Base-by-base conservation (phyloP, 371 early-diverging fungal species). In the Rhizopus delemar region DNA sequence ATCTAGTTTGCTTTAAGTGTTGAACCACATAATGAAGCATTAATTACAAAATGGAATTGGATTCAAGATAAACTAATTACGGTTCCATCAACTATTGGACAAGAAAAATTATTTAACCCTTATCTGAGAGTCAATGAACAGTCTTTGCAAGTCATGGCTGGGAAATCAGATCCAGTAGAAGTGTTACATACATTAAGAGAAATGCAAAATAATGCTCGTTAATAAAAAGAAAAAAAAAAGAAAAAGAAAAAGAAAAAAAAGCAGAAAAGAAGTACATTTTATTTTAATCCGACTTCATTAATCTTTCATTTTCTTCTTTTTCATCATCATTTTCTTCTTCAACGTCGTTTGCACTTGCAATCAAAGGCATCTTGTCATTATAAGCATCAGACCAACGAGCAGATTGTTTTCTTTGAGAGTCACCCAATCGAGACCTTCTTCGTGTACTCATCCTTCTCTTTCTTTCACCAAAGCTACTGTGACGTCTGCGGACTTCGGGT, bases 61-160 rank as follows among this genome's bases (percentile, higher is more conserved):
- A 75, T 80, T 56, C 80, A 84, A 49, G 57, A 65, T 15, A 72
- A 69, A 43, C 22, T 62, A 3, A 70, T 74, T 45, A 92, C 95
- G 2, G 87, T 96, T 11, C 95, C 97, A 7, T 88, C 90, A 34
- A 92, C 93, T 0, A 91, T 96, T 66, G 93, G 82, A 11, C 90
- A 92, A 53, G 96, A 97, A 63, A 76, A 86, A 52, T 66, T 81
- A 50, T 88, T 85, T 68, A 97, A 97, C 58, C 95, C 95, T 3
- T 97, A 95, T 63, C 73, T 97, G 75, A 83, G 97, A 32, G 90
- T 93, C 50, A 74, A 78, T 41, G 86, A 90, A 54, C 87, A 90
- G 2, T 66, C 84, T 2, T 61, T 92, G n/a, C 87, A 90, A 63
- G 65, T 74, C 48, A 77, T 82, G 38, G 81, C 84, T 0, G 86